phyloP scores from a whole-genome alignment of 2,329 filamentous ascomycete genomes.

The Aspergillus intermedius region DNA sequence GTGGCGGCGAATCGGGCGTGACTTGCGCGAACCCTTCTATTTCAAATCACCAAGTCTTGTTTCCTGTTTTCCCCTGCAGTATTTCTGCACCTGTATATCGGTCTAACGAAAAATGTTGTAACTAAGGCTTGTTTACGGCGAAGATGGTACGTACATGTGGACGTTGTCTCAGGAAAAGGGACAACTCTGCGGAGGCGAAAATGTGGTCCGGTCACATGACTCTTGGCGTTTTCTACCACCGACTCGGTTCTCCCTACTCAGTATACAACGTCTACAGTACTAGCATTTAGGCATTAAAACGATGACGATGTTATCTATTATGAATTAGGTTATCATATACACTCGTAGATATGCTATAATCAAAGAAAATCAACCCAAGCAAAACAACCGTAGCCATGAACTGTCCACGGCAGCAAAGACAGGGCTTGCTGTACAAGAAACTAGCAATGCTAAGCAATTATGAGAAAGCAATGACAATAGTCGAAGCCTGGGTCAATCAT shows the following conservation, averaged over 20 bases:
- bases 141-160: neutral
- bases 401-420: constrained; percentile 3
- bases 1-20: constrained; percentile 17
- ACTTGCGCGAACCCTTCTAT: constrained; percentile 31
- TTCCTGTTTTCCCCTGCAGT: constrained; percentile 2
- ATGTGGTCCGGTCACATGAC: constrained; percentile 5
- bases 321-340: constrained; percentile 18
- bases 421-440: constrained; percentile 12
- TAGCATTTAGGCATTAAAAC: neutral
- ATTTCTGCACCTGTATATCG: constrained; percentile 1
- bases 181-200: neutral
- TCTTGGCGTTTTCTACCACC: constrained; percentile 7
- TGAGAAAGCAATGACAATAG: neutral
- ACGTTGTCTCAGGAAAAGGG: neutral
- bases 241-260: neutral
- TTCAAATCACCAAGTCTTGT: constrained; percentile 7
- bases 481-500: neutral
- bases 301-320: constrained; percentile 8
- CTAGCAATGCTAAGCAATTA: constrained; percentile 1
- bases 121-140: neutral
- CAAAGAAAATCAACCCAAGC: constrained; percentile 7
- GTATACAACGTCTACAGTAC: neutral
- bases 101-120: neutral
- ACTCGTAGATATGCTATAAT: constrained; percentile 14
- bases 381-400: neutral